These are phyloP conservation scores for Neurospora sp. DNA, from an alignment of 495 filamentous ascomycete species.

Conservation along the genomic window DNA sequence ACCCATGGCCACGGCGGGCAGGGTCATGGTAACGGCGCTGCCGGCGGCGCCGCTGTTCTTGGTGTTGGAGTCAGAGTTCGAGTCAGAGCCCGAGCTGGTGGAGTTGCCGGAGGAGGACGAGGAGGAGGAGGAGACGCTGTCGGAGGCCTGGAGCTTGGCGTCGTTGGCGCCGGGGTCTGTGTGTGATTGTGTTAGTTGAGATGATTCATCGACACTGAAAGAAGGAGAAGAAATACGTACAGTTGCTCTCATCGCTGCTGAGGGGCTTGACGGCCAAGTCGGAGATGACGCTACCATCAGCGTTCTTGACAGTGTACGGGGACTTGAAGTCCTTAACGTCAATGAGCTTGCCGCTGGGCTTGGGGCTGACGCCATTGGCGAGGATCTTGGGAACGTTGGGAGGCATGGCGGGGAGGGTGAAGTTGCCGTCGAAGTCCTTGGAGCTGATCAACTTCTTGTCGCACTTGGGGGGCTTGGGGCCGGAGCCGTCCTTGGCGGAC, in stretches of 20 bases:
- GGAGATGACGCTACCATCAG: constrained; percentile 25
- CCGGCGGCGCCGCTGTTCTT: constrained; percentile 9
- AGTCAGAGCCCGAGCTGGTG: background rate
- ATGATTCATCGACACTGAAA: background rate
- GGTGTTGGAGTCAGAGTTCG: background rate
- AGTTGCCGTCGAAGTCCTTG: constrained; percentile 58
- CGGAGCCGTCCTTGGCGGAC: constrained; percentile 39
- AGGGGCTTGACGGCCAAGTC: constrained; percentile 34
- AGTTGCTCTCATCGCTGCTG: constrained; percentile 28
- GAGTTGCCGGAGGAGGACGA: background rate
- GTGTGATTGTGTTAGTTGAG: constrained; percentile 8
- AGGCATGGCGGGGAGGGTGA: constrained; percentile 54
- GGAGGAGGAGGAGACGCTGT: background rate
- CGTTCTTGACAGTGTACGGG: constrained; percentile 28
- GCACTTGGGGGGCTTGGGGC: constrained; percentile 49
- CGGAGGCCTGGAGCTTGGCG: background rate
- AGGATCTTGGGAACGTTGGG: constrained; percentile 40
- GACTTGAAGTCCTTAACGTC: constrained; percentile 32
- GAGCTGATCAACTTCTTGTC: constrained; percentile 49
- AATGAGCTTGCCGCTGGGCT: constrained; percentile 31
- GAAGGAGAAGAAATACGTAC: constrained; percentile 10
- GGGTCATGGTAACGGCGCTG: constrained; percentile 1
- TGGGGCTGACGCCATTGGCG: constrained; percentile 39
- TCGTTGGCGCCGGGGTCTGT: constrained; percentile 14
- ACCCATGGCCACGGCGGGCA: constrained; percentile 14